Base-by-base conservation (phyloP, 441 rosid species). In the Gossypium gossypioides region DNA sequence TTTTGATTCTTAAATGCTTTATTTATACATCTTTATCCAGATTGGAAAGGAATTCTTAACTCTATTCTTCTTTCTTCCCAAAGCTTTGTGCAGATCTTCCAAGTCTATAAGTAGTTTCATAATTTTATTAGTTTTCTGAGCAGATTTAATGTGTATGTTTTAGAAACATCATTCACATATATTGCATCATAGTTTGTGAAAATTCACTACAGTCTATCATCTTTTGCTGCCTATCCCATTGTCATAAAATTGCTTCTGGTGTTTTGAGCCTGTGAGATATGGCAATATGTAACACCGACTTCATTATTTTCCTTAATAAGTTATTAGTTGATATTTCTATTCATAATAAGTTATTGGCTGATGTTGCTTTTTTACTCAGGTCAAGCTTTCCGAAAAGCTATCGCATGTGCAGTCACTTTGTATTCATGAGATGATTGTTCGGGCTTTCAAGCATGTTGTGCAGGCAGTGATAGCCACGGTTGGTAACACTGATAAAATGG, bases 351-450 rank as follows among this genome's bases (percentile, higher is more conserved):
- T n/a, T 65, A 22, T 57, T 44, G 50, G 18, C 40, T 70, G 64
- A n/a, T 42, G 25, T 74, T 64, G 77, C 63, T 73, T 59, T 76
- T 71, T 50, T 59, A 56, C 48, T 78, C 71, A 88, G 93, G 93
- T 86, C 73, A 86, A 84, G 81, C 93, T 86, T 66, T 88, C 91
- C 18, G 91, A 84, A 71, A 88, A 88, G 77, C 73, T 88, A 71
- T 84, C 93, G 48, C 93, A 88, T 72, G 91, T 88, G 72, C 91
- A 85, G 66, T 86, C 93, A 55, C 82, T 88, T 70, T 88, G 89
- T 80, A 81, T 85, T 66, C 91, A 88, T 69, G 93, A 88, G 89
- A 88, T 88, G 93, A 85, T 88, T 75, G 93, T 86, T 75, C 81
- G 93, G 62, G 93, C 91, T 58, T 85, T 88, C 74, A 88, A 88